Percentiles rank a stretch among this genome's conserved stretches.
phyloP scores from a whole-genome alignment of 371 early-diverging fungal genomes.

The Mortierella sp. region DNA sequence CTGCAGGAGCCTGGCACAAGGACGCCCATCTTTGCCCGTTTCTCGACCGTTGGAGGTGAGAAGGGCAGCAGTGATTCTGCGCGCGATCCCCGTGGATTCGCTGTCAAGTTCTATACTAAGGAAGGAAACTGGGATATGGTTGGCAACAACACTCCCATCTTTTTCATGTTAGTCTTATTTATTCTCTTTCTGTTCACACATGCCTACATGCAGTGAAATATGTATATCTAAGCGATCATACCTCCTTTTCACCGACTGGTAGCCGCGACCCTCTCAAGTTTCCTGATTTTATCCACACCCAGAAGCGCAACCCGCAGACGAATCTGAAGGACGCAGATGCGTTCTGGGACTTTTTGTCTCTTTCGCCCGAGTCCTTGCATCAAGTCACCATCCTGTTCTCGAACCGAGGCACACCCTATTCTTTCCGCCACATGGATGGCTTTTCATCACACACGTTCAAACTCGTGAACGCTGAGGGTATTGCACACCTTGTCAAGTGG shows the following conservation, averaged over 20 bases:
- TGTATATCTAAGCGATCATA: background rate
- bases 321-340: slow-evolving; percentile 68
- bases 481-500: slow-evolving; percentile 84
- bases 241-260: background rate
- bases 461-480: slow-evolving; percentile 77
- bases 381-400: slow-evolving; percentile 84
- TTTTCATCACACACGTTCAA: slow-evolving; percentile 84
- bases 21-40: slow-evolving; percentile 83
- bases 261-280: slow-evolving; percentile 84
- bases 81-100: slow-evolving; percentile 81
- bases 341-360: slow-evolving; percentile 79
- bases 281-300: slow-evolving; percentile 88
- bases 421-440: slow-evolving; percentile 84
- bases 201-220: background rate
- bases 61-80: slow-evolving; percentile 80
- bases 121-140: slow-evolving; percentile 80
- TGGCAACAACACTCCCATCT: slow-evolving; percentile 73
- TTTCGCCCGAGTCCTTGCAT: slow-evolving; percentile 83
- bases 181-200: slow-evolving; percentile 66
- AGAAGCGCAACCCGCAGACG: slow-evolving; percentile 83
- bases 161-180: slow-evolving; percentile 57
- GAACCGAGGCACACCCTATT: slow-evolving; percentile 85
- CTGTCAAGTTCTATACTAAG: slow-evolving; percentile 78
- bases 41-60: slow-evolving; percentile 87
- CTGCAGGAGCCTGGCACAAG: slow-evolving; percentile 77